Evolutionary conservation across 176 grass and related monocot species (phyloP).

Genomic region (Aegilops longissima): DNA sequence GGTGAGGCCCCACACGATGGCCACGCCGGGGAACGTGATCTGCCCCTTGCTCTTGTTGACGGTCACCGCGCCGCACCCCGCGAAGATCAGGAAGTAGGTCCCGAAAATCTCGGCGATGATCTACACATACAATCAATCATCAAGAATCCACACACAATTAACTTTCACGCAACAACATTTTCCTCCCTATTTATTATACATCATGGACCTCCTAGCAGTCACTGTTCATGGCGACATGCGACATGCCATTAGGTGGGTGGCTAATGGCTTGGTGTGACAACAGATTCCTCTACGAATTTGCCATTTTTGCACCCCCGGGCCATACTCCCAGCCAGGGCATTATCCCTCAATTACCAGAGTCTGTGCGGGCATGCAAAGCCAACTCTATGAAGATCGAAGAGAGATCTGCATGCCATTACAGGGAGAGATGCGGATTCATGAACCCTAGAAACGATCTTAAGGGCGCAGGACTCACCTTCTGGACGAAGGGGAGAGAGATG

Average conservation of each 20-base stretch:
- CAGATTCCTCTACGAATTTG: neutral
- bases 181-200: neutral
- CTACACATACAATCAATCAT: neutral
- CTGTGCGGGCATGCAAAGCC: neutral
- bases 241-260: neutral
- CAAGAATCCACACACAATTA: neutral
- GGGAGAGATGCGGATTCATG: neutral
- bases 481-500: slow-evolving; percentile 36
- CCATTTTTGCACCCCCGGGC: neutral
- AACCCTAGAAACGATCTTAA: neutral
- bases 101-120: slow-evolving; percentile 80
- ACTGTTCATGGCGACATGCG: neutral
- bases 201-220: neutral
- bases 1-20: slow-evolving; percentile 80
- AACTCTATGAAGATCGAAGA: neutral
- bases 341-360: neutral
- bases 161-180: neutral
- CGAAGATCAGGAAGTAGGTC: slow-evolving; percentile 96
- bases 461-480: slow-evolving; percentile 38
- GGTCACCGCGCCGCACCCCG: slow-evolving; percentile 82
- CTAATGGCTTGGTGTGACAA: neutral
- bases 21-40: slow-evolving; percentile 87
- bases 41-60: slow-evolving; percentile 67
- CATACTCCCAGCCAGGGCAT: neutral
- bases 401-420: neutral